Base-by-base conservation (phyloP, 345 rosid species). In the Erysimum cheiranthoides region DNA sequence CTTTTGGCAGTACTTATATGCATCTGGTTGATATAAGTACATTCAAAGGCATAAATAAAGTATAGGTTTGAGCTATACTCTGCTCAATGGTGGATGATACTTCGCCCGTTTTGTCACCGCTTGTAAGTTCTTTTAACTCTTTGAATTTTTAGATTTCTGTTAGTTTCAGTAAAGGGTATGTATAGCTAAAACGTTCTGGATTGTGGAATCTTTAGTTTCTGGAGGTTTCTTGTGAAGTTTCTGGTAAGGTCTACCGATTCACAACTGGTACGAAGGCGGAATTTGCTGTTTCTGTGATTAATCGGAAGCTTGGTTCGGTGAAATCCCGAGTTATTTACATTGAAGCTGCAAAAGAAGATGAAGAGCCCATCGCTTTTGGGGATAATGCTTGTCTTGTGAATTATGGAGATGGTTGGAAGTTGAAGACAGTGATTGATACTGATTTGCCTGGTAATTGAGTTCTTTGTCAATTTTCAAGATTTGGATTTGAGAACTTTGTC, bases 331-430 rank as follows among this genome's bases (percentile, higher is more conserved):
- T 81, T 12, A 49, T 80, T 17, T 75, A 82, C 78, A 86, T 93
- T 9, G 97, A 88, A 84, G 90, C 97, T 0, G 80, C 66, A 6
- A 93, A 86, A 66, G 86, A 77, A 39, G 93, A 89, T 5, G 96
- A 91, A 57, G 96, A 93, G 54, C 85, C 92, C 4, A 75, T 93
- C 42, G 83, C 79, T 78, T 93, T 93, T 69, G 98, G 97, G 12
- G 91, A 90, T 21, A 83, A 77, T 82, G 89, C 91, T 5, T 69
- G 63, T 75, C 94, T 91, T 78, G 89, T 82, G 6, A 64, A 79
- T 74, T 93, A 83, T 63, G 96, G 94, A 25, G 42, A 65, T 76
- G 91, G 80, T 21, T 93, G 96, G 97, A 88, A 56, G 72, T 62
- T 93, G 82, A 86, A 70, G 64, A 81, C 94, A 9, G 89, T 91